These are phyloP conservation scores for Acmispon strigosus DNA, from an alignment of 306 rosid species.

Conservation along the genomic window DNA sequence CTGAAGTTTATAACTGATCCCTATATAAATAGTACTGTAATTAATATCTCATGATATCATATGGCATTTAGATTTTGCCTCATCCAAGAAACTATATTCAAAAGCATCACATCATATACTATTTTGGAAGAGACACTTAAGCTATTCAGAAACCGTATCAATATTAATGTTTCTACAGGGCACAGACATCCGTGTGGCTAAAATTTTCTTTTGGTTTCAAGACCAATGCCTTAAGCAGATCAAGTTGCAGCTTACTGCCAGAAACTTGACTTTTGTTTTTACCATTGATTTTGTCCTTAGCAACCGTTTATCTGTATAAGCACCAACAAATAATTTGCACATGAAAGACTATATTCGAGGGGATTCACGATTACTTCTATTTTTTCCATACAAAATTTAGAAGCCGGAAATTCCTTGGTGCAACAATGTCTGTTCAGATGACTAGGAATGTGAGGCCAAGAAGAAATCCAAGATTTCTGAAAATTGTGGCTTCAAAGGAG, in stretches of 20 bases:
- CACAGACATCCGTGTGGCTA: not conserved
- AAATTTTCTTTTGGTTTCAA: conserved; percentile 6
- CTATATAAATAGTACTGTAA: not conserved
- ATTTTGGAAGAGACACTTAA: not conserved
- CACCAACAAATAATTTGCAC: not conserved
- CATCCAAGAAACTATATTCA: not conserved
- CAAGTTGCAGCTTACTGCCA: not conserved
- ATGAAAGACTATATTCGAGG: not conserved
- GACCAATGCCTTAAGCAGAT: not conserved
- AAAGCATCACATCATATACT: not conserved
- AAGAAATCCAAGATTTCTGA: not conserved
- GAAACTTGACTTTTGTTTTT: not conserved
- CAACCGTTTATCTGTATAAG: not conserved
- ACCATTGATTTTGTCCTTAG: not conserved
- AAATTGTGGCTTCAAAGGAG: not conserved
- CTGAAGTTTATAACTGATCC: not conserved
- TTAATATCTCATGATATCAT: not conserved
- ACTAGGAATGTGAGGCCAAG: no score
- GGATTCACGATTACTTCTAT: no score
- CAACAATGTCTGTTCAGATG: no score
- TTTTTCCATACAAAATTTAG: no score
- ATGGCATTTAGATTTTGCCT: conserved; percentile 6
- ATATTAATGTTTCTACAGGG: conserved; percentile 4
- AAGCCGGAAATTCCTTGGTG: no score
- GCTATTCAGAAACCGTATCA: not conserved